Evolutionary conservation across 805 yeast genomes (phyloP), one percentile per base, ranked within the genome.

Genomic region (Pichia occidentalis): DNA sequence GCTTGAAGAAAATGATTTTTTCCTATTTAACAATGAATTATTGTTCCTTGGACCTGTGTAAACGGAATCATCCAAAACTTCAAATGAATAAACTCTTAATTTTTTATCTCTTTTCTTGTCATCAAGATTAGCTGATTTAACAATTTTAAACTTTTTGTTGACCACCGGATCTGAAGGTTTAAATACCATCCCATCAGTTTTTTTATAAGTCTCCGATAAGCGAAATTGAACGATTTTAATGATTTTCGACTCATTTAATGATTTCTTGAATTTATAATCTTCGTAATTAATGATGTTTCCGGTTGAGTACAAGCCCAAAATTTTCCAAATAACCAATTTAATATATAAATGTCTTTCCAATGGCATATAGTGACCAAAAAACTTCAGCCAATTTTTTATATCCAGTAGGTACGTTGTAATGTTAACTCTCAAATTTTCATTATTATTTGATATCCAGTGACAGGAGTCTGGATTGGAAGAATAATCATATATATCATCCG

Each of bases 341-440:
- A 73, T 65, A 54, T 77, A 85, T 50, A 77, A 82, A 4, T 81
- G 70, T 25, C 95, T 64, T 18, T 84, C 77, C 13, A 85, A 57
- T 3, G 95, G 87, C 50, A 77, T 73, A 85, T 94, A 86, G 57
- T 86, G 94, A 26, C 78, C 71, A 50, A 85, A 76, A 43, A 71
- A 73, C 33, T 65, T 61, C 24, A 58, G 58, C 80, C 88, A 84
- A 24, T 64, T 60, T 1, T 52, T 47, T 4, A 62, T 53, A 4
- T 73, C 65, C 7, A 80, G 58, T 24, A 84, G 53, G 78, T 81
- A 81, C 14, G 58, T 51, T 4, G 75, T 61, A 36, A 77, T 58
- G 48, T 71, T 71, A 49, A 65, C 62, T 42, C 76, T 66, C 33
- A 70, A 52, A 29, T 76, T 61, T 24, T 55, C 57, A 4, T 51